Evolutionary conservation across 176 grass and related monocot genomes (phyloP).

Genomic region (Aegilops bicornis): DNA sequence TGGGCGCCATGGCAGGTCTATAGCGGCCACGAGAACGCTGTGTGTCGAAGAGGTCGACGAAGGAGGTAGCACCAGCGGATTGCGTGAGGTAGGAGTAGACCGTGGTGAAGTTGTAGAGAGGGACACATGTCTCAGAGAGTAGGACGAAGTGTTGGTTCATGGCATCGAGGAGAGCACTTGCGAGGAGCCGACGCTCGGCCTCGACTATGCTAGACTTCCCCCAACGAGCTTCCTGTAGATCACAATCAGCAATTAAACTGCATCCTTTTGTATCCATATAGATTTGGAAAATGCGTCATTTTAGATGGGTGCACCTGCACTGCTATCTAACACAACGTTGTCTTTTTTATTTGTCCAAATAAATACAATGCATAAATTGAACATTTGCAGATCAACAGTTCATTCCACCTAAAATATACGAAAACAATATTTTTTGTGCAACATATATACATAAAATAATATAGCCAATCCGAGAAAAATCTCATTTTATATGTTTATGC

Average conservation of each 20-base stretch:
- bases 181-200: constrained; percentile 48
- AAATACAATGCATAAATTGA: no score
- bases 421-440: no score
- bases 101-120: constrained; percentile 30
- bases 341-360: background rate
- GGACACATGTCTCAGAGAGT: constrained; percentile 54
- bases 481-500: no score
- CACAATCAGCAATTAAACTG: background rate
- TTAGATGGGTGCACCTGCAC: background rate
- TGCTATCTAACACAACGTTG: background rate
- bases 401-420: no score
- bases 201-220: constrained; percentile 49
- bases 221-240: constrained; percentile 35
- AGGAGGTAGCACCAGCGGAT: constrained; percentile 19
- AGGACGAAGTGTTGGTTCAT: constrained; percentile 53
- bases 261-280: background rate
- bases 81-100: constrained; percentile 32
- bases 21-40: constrained; percentile 36
- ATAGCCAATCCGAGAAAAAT: no score
- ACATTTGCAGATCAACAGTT: no score
- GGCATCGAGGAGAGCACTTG: constrained; percentile 55
- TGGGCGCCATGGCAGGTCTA: background rate
- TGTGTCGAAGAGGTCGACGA: constrained; percentile 20
- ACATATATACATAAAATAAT: no score
- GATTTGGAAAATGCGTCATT: background rate